Evolutionary conservation across 2,329 filamentous ascomycete genomes (phyloP).

Genomic region (Teratosphaeria zuluensis): DNA sequence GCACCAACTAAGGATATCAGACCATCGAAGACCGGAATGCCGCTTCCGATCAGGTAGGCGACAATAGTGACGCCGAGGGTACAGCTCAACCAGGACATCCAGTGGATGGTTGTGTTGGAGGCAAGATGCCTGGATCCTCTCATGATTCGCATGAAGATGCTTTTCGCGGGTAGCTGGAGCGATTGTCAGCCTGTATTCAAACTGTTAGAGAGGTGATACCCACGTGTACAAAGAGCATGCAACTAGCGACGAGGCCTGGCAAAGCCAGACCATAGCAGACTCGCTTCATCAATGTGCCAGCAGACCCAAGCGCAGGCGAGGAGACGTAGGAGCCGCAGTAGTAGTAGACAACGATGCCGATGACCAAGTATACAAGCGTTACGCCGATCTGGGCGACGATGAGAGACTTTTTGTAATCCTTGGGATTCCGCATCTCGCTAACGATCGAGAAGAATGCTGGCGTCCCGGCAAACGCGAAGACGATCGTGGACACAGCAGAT

Average conservation of each 20-base stretch:
- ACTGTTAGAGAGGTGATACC: neutral
- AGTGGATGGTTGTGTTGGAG: conserved; percentile 40
- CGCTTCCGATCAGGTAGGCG: conserved; percentile 40
- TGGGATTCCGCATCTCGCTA: conserved; percentile 51
- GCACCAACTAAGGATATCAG: conserved; percentile 38
- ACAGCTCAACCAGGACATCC: conserved; percentile 41
- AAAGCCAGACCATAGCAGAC: conserved; percentile 51
- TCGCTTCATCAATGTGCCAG: conserved; percentile 50
- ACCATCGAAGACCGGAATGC: conserved; percentile 45
- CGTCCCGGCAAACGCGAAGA: conserved; percentile 48
- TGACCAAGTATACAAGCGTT: conserved; percentile 45
- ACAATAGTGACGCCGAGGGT: conserved; percentile 32
- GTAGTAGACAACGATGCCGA: conserved; percentile 49
- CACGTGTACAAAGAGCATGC: conserved; percentile 34
- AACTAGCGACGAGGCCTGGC: conserved; percentile 42
- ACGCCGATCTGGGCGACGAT: conserved; percentile 49
- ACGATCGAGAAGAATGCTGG: conserved; percentile 54
- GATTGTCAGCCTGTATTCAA: neutral
- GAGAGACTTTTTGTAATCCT: conserved; percentile 48
- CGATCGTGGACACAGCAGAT: conserved; percentile 47
- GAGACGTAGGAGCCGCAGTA: conserved; percentile 54
- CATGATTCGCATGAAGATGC: conserved; percentile 45
- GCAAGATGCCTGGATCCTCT: conserved; percentile 41
- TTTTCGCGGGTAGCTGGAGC: conserved; percentile 34
- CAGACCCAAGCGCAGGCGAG: conserved; percentile 50